Percentiles rank a stretch among this genome's conserved stretches.
Evolutionary conservation across 1,284 basidiomycete species (phyloP).

Genomic region (Ceratobasidium sp.): DNA sequence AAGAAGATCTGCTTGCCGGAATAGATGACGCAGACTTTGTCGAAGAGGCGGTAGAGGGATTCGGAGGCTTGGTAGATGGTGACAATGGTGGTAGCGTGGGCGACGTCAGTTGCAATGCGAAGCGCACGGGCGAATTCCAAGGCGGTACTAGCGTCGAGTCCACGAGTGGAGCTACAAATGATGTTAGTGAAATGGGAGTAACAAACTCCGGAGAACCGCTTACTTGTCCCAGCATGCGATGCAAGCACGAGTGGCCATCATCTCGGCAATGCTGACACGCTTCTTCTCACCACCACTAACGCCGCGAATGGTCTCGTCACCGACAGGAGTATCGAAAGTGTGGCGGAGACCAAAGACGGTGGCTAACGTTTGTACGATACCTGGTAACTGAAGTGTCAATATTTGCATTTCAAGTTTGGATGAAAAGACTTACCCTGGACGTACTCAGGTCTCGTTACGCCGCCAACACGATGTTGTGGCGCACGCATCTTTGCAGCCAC

Average conservation of each 20-base stretch:
- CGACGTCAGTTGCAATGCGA: slow-evolving; percentile 36
- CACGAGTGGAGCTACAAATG: slow-evolving; percentile 56
- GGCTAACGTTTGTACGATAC: slow-evolving; percentile 65
- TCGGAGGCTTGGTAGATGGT: slow-evolving; percentile 61
- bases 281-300: slow-evolving; percentile 86
- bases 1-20: slow-evolving; percentile 63
- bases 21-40: slow-evolving; percentile 62
- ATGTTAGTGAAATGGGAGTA: slow-evolving; percentile 53
- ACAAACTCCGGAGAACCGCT: slow-evolving; percentile 58
- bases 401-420: no score
- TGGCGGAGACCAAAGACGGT: slow-evolving; percentile 81
- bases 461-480: slow-evolving; percentile 59
- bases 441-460: slow-evolving; percentile 54
- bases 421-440: slow-evolving; percentile 55
- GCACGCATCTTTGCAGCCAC: slow-evolving; percentile 72
- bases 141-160: slow-evolving; percentile 60
- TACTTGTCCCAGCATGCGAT: slow-evolving; percentile 79
- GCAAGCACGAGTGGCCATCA: slow-evolving; percentile 63
- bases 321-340: slow-evolving; percentile 80
- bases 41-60: slow-evolving; percentile 52
- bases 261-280: slow-evolving; percentile 80
- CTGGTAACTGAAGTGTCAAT: no score
- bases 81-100: slow-evolving; percentile 55
- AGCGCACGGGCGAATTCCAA: slow-evolving; percentile 53
- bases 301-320: slow-evolving; percentile 78